Percentiles rank a stretch among this genome's conserved stretches.
These are phyloP conservation scores for Allodekkera sacchari DNA, from an alignment of 805 yeast species.

Conservation along the genomic window DNA sequence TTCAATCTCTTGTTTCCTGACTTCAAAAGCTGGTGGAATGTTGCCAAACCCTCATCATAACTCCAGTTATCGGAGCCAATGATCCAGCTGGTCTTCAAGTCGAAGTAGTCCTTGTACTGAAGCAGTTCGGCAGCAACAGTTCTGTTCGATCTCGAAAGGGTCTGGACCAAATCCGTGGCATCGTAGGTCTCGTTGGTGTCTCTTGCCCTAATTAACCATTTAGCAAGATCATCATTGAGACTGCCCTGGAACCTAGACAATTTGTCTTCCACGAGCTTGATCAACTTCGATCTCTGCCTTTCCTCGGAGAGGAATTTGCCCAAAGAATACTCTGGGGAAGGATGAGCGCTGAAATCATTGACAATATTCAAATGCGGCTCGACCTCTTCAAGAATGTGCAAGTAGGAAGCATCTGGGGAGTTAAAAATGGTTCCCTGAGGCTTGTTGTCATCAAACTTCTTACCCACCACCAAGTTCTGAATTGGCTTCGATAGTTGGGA, in stretches of 20 bases:
- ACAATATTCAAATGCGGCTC: constrained; percentile 21
- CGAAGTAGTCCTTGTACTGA: constrained; percentile 36
- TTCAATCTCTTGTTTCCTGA: constrained; percentile 66
- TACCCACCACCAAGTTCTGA: constrained; percentile 58
- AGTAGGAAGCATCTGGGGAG: constrained; percentile 68
- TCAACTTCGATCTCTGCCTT: constrained; percentile 40
- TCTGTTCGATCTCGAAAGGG: constrained; percentile 17
- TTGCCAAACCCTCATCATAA: constrained; percentile 84
- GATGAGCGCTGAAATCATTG: constrained; percentile 48
- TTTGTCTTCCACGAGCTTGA: constrained; percentile 37
- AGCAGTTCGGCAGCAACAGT: constrained; percentile 37
- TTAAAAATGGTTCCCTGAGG: constrained; percentile 26
- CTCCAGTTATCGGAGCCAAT: constrained; percentile 96
- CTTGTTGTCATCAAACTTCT: constrained; percentile 19
- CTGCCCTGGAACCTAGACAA: constrained; percentile 36
- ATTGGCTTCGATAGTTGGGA: constrained; percentile 44
- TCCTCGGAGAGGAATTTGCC: constrained; percentile 61
- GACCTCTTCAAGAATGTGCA: constrained; percentile 65
- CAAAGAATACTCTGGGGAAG: constrained; percentile 79
- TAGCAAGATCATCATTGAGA: constrained; percentile 49
- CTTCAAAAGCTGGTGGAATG: constrained; percentile 76
- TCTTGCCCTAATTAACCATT: constrained; percentile 57
- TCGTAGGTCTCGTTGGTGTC: constrained; percentile 24
- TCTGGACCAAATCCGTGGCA: constrained; percentile 22
- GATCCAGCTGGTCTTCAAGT: constrained; percentile 60